Evolutionary conservation across 148 eudicot genomes (phyloP).

Genomic region (Chenopodium berlandieri): DNA sequence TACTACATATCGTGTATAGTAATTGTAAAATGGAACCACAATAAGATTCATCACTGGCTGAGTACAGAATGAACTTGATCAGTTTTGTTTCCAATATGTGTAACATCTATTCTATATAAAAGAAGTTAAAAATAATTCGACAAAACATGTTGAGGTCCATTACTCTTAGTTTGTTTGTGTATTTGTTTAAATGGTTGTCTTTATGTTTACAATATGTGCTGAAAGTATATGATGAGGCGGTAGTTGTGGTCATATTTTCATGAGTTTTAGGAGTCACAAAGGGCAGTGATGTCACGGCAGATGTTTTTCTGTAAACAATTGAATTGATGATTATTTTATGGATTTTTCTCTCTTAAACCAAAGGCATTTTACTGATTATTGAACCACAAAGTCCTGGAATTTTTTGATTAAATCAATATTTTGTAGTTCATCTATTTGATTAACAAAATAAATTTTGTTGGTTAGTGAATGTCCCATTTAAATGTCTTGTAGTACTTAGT

Average conservation of each 20-base stretch:
- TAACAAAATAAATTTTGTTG: slow-evolving; percentile 4
- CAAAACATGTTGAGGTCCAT: not conserved
- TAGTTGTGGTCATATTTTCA: not conserved
- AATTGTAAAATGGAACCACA: not conserved
- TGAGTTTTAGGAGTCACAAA: not conserved
- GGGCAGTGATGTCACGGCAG: not conserved
- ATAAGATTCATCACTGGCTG: not conserved
- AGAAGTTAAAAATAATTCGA: not conserved
- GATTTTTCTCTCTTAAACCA: not conserved
- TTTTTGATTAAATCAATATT: not conserved
- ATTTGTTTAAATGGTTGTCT: not conserved
- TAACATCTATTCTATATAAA: not conserved
- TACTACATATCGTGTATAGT: slow-evolving; percentile 1
- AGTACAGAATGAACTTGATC: not conserved
- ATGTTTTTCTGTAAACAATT: not conserved
- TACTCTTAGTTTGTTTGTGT: not conserved
- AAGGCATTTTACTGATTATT: not conserved
- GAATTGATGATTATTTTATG: not conserved
- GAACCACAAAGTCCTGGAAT: not conserved
- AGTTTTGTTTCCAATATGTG: not conserved
- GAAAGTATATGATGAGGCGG: not conserved
- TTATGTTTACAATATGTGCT: not conserved
- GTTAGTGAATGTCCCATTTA: slow-evolving; percentile 11
- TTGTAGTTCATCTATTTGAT: slow-evolving; percentile 1
- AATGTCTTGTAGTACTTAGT: not conserved